Percentiles rank a stretch among this genome's conserved stretches.
Evolutionary conservation across 345 rosid species (phyloP).

Genomic region (Citrus mangshanensis): DNA sequence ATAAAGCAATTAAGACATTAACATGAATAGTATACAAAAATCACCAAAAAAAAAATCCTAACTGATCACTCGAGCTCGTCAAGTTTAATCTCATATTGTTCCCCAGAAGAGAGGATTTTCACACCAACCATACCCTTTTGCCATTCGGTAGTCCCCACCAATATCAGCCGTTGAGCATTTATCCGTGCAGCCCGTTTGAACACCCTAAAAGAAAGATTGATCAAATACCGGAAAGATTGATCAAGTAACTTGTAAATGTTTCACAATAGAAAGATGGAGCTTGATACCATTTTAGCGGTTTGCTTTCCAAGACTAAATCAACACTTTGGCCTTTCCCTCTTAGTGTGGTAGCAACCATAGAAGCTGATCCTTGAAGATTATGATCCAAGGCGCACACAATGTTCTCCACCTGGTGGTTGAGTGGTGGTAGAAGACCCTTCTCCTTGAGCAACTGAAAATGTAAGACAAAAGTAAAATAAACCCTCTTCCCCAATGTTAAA

Average conservation of each 20-base stretch:
- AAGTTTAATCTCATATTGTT: constrained; percentile 74
- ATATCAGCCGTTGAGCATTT: constrained; percentile 70
- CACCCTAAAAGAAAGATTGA: constrained; percentile 45
- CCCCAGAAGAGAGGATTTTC: constrained; percentile 69
- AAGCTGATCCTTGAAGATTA: constrained; percentile 81
- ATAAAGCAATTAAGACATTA: background rate
- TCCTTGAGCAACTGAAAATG: constrained; percentile 70
- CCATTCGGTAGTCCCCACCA: constrained; percentile 85
- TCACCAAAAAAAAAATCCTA: background rate
- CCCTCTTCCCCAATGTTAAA: background rate
- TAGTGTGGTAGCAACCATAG: constrained; percentile 68
- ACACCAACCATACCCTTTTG: constrained; percentile 77
- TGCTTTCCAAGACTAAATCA: constrained; percentile 80
- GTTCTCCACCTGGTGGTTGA: constrained; percentile 60
- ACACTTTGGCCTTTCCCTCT: constrained; percentile 77
- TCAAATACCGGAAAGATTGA: background rate
- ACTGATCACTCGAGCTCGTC: constrained; percentile 48
- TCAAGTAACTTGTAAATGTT: background rate
- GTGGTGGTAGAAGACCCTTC: constrained; percentile 67
- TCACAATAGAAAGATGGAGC: background rate
- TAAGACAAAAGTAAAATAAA: background rate
- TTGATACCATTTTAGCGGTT: constrained; percentile 77
- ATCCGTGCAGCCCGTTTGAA: constrained; percentile 83
- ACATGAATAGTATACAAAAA: background rate
- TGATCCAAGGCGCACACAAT: constrained; percentile 80